Conservation (phyloP, 306 rosid genomes). For the Bauhinia variegata region DNA sequence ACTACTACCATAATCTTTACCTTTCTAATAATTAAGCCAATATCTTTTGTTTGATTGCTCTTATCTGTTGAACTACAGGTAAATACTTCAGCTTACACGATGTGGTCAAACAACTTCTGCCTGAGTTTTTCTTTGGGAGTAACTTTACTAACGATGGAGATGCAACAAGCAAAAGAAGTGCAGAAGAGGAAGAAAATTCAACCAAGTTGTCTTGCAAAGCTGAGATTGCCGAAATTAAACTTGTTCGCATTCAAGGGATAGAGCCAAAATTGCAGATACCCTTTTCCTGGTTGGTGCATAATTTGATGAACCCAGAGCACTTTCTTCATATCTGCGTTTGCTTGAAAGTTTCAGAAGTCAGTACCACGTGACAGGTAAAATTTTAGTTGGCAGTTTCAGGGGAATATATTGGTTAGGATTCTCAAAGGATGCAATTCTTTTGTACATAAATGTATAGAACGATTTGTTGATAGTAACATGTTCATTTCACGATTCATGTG, state of each 20-base stretch:
- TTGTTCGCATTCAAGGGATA: conserved; percentile 94
- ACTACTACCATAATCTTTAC: neutral
- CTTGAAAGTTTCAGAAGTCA: conserved; percentile 59
- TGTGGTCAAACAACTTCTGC: conserved; percentile 75
- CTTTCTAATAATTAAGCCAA: conserved; percentile 14
- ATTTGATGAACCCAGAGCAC: conserved; percentile 82
- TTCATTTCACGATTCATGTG: too few relatives aligned
- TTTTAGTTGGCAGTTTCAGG: neutral
- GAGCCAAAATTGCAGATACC: conserved; percentile 86
- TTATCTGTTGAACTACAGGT: conserved; percentile 53
- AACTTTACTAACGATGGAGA: conserved; percentile 36
- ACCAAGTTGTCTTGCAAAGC: conserved; percentile 28
- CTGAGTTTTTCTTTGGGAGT: conserved; percentile 60
- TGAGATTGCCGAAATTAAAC: conserved; percentile 62
- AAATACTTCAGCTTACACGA: conserved; percentile 69
- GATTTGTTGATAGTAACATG: neutral
- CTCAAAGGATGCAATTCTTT: conserved; percentile 45
- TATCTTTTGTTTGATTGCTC: neutral
- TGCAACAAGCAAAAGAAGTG: conserved; percentile 33
- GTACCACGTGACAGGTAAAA: conserved; percentile 33
- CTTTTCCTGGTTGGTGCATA: conserved; percentile 84
- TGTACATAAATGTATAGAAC: conserved; percentile 53
- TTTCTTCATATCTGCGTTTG: conserved; percentile 83
- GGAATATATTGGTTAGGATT: neutral
- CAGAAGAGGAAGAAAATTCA: conserved; percentile 47